These are phyloP conservation scores for Entrophospora sp. DNA, from an alignment of 192 early-diverging fungal species.

Conservation along the genomic window DNA sequence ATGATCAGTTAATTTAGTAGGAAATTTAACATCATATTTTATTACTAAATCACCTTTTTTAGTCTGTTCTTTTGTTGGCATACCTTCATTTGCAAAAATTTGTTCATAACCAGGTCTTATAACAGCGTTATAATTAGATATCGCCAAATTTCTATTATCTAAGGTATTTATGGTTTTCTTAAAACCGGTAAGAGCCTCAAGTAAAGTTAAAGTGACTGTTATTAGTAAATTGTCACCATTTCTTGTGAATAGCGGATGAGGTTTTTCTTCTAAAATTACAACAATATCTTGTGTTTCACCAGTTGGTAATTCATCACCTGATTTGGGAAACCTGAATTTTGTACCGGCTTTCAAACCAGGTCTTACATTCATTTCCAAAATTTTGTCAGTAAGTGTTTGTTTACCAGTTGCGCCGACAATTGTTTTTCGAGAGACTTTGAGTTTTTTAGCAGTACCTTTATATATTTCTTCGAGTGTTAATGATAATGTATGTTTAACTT, in stretches of 20 bases:
- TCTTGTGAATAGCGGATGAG: conserved; percentile 78
- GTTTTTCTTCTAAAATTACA: conserved; percentile 90
- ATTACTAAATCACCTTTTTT: conserved; percentile 85
- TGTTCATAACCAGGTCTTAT: conserved; percentile 70
- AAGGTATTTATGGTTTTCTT: conserved; percentile 63
- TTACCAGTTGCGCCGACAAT: conserved; percentile 32
- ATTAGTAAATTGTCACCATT: conserved; percentile 76
- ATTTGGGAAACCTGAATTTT: conserved; percentile 82
- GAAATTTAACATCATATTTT: conserved; percentile 72
- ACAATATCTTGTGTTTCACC: conserved; percentile 85
- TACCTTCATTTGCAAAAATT: conserved; percentile 72
- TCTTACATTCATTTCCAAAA: conserved; percentile 77
- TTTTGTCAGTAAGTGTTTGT: conserved; percentile 55
- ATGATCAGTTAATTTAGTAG: conserved; percentile 49
- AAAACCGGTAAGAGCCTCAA: conserved; percentile 79
- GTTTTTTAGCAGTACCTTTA: conserved; percentile 79
- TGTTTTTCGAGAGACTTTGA: conserved; percentile 80
- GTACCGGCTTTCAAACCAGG: conserved; percentile 98
- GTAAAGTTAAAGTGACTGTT: conserved; percentile 55
- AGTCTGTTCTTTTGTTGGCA: conserved; percentile 81
- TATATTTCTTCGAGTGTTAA: conserved; percentile 88
- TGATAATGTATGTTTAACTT: conserved; percentile 60
- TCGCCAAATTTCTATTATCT: conserved; percentile 59
- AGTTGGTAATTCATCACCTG: conserved; percentile 78
- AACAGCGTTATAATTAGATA: conserved; percentile 55